phyloP scores from a whole-genome alignment of 2,329 filamentous ascomycete species.

The Raffaelea ambrosiae region DNA sequence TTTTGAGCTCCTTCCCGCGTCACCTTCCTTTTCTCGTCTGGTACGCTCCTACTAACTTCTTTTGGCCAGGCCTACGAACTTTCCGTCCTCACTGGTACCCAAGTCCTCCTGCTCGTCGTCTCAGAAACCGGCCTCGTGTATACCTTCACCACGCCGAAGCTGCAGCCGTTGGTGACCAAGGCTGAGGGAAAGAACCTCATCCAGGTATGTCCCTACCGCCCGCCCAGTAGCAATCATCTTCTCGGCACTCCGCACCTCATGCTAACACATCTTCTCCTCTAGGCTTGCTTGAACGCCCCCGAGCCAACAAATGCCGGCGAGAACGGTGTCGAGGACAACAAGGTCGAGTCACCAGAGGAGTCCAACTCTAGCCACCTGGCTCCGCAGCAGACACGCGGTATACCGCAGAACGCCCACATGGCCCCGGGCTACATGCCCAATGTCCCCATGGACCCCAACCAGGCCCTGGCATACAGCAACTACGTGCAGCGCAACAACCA shows the following conservation, averaged over 20 bases:
- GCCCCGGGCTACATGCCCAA: conserved; percentile 53
- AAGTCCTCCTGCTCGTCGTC: conserved; percentile 91
- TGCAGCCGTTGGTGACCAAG: conserved; percentile 96
- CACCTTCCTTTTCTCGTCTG: background rate
- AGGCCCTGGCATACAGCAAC: conserved; percentile 74
- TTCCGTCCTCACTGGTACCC: conserved; percentile 93
- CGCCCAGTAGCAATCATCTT: no score
- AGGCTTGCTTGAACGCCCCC: conserved; percentile 95
- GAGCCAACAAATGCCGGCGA: conserved; percentile 77
- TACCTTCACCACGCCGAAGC: conserved; percentile 96
- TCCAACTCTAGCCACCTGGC: conserved; percentile 68
- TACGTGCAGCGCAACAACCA: conserved; percentile 69
- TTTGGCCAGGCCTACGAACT: conserved; percentile 72
- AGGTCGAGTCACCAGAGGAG: conserved; percentile 88
- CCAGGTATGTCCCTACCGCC: conserved; percentile 56
- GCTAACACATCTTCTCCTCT: conserved; percentile 22
- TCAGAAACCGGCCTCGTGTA: conserved; percentile 97
- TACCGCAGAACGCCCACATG: conserved; percentile 57
- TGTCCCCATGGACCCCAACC: conserved; percentile 65
- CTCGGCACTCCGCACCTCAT: conserved; percentile 2
- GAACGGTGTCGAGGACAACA: conserved; percentile 71
- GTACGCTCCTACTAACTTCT: conserved; percentile 6
- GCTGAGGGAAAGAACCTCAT: conserved; percentile 99
- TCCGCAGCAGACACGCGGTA: conserved; percentile 52
- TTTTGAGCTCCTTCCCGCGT: background rate